phyloP scores from a whole-genome alignment of 495 filamentous ascomycete species.

The Trichoderma gamsii region DNA sequence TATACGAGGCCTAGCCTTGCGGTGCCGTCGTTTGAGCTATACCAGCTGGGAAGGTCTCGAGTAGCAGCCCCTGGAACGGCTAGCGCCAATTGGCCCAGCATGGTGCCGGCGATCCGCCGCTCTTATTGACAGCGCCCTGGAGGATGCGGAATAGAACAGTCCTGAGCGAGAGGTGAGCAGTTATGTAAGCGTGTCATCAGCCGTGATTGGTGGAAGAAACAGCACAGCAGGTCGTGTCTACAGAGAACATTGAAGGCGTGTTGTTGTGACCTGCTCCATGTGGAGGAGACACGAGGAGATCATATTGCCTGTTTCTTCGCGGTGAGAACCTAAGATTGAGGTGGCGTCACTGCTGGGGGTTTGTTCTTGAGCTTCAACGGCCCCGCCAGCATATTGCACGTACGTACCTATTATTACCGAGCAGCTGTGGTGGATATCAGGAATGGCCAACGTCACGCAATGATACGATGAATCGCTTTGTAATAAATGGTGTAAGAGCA shows the following conservation, averaged over 20 bases:
- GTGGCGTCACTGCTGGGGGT: neutral
- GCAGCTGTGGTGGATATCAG: no score
- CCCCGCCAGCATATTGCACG: neutral
- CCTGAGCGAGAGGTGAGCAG: neutral
- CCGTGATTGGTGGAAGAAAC: conserved; percentile 6
- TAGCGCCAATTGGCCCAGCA: neutral
- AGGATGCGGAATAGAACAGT: neutral
- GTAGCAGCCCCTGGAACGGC: neutral
- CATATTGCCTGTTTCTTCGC: neutral
- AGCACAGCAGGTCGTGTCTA: neutral
- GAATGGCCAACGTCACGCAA: no score
- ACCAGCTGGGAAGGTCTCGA: conserved; percentile 3
- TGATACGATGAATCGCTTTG: no score
- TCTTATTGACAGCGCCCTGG: neutral
- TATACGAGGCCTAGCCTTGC: neutral
- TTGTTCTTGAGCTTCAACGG: neutral
- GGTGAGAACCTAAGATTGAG: neutral
- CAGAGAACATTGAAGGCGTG: neutral
- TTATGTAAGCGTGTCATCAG: neutral
- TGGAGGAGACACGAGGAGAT: neutral
- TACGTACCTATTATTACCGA: no score
- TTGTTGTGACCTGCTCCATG: neutral
- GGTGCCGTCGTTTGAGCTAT: conserved; percentile 5
- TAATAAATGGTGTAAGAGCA: no score
- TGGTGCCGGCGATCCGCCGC: conserved; percentile 1